Base-by-base conservation (phyloP, 345 rosid genomes). In the Excoecaria cochinchinensis region DNA sequence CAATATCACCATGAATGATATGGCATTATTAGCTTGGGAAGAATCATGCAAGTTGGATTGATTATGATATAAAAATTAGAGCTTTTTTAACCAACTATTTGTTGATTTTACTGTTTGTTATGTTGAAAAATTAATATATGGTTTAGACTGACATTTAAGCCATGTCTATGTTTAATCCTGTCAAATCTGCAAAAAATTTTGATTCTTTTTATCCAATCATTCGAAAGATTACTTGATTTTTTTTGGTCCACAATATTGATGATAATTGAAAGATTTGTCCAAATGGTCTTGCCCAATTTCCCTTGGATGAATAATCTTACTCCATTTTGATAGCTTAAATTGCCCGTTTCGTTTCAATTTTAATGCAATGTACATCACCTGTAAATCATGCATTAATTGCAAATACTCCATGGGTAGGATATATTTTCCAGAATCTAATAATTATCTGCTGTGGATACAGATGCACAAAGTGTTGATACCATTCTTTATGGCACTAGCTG, bases 401-500 rank as follows among this genome's bases (percentile, higher is more conserved):
- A 15, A 44, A 70, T 55, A 55, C 59, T 9, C 73, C 10, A 16
- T 14, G 24, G 36, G 22, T 8, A 40, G 1, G 22, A 14, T 40
- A 24, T 24, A 14, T 44, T 40, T 57, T 71, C 13, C 4, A 40
- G 6, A 2, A 62, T 15, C 70, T 52, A 44, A 56, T 66, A 47
- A 72, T 68, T 70, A 5, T 73, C 39, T 56, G 50, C n/a, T 50
- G 21, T 31, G 25, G 61, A 56, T 78, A 86, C 92, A 95, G 97
- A 91, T 92, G 97, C 99, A 89, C 90, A 89, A 70, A 74, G 91
- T 92, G 80, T 65, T 91, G 76, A 57, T 91, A 61, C 95, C 90
- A 2, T 95, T 73, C 82, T 91, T 91, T 67, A 73, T 90, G 70
- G 94, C 92, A 31, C 81, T 92, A 64, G 85, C 82, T 14, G 85